Conservation (phyloP, 2,329 filamentous ascomycete species). For the Dactylellina haptotyla region DNA sequence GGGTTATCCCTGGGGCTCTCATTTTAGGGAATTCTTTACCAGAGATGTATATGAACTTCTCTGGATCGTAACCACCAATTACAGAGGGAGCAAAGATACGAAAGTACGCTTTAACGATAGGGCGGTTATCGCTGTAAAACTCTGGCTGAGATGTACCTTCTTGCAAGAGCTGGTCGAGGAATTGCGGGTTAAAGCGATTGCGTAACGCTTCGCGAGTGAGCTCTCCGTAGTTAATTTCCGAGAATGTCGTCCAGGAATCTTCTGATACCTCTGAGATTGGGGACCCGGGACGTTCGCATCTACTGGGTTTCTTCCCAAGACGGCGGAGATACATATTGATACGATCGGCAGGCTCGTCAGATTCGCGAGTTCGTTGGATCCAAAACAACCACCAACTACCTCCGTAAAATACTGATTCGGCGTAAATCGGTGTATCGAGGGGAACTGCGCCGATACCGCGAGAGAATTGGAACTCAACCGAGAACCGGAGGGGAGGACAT, state of each 20-base stretch:
- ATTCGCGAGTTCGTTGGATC: constrained; percentile 25
- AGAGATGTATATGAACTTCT: constrained; percentile 41
- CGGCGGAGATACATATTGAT: constrained; percentile 28
- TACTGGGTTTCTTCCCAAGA: not conserved
- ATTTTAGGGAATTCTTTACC: constrained; percentile 31
- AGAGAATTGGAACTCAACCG: constrained; percentile 48
- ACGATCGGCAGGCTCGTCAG: not conserved
- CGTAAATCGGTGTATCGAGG: constrained; percentile 6
- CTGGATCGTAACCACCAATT: constrained; percentile 44
- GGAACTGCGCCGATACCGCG: constrained; percentile 30
- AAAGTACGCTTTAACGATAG: constrained; percentile 28
- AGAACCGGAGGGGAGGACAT: constrained; percentile 35
- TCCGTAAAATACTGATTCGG: constrained; percentile 45
- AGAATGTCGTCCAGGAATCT: constrained; percentile 19
- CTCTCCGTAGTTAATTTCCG: constrained; percentile 39
- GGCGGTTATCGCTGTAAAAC: constrained; percentile 42
- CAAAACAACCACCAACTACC: constrained; percentile 50
- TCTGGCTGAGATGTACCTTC: constrained; percentile 22
- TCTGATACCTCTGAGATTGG: not conserved
- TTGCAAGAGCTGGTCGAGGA: constrained; percentile 20
- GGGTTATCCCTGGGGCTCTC: constrained; percentile 22
- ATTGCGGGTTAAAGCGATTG: not conserved
- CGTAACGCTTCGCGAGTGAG: constrained; percentile 26
- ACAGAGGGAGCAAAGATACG: constrained; percentile 32
- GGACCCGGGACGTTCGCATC: not conserved